phyloP scores from a whole-genome alignment of 2,329 filamentous ascomycete genomes.

The Colletotrichum godetiae region DNA sequence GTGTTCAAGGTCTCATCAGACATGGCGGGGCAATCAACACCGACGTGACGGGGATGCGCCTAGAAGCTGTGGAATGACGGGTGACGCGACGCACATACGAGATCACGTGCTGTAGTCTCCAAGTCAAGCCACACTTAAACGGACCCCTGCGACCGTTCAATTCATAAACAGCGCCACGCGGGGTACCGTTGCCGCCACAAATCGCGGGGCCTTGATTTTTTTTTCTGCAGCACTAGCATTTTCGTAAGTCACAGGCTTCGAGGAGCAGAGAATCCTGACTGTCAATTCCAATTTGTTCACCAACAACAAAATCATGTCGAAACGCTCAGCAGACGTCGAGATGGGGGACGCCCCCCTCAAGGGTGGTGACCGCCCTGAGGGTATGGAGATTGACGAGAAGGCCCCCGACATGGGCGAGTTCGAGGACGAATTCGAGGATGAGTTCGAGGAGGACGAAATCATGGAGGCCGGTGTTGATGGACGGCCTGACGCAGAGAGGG shows the following conservation, averaged over 20 bases:
- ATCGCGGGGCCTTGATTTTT: conserved; percentile 34
- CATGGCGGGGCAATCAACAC: conserved; percentile 30
- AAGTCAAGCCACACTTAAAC: conserved; percentile 5
- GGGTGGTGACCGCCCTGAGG: conserved; percentile 69
- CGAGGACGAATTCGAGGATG: conserved; percentile 94
- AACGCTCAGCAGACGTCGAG: conserved; percentile 65
- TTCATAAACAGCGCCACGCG: conserved; percentile 27
- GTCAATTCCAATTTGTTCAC: neutral
- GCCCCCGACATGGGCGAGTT: conserved; percentile 78
- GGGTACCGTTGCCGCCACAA: conserved; percentile 32
- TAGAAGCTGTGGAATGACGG: neutral
- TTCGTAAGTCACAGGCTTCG: conserved; percentile 3
- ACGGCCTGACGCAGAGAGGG: conserved; percentile 88
- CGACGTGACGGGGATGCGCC: neutral
- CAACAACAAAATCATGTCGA: conserved; percentile 62
- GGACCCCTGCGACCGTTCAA: neutral
- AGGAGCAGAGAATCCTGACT: neutral
- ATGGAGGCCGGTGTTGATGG: conserved; percentile 95
- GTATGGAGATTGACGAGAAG: conserved; percentile 73
- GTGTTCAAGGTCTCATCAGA: neutral
- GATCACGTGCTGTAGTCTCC: neutral
- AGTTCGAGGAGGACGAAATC: conserved; percentile 91
- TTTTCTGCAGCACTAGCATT: conserved; percentile 15
- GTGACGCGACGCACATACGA: conserved; percentile 21
- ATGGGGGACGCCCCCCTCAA: conserved; percentile 65